Evolutionary conservation across 1,284 basidiomycete genomes (phyloP), one percentile per base, ranked within the genome.

Genomic region (Sanghuangporus sanghuang): DNA sequence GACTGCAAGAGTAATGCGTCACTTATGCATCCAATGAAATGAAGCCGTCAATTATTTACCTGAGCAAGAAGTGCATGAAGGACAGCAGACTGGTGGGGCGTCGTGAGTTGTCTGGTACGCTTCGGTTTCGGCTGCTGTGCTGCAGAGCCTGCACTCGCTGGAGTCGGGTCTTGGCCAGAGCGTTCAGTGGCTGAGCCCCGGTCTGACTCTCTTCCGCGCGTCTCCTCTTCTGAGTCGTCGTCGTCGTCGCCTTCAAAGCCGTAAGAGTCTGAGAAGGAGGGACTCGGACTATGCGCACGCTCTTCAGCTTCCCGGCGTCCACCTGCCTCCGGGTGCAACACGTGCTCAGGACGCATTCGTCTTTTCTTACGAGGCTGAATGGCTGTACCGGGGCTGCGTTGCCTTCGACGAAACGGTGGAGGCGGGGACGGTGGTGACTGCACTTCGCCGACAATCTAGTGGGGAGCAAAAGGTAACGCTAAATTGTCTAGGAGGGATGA

Each of bases 71-170:
- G 80, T 7, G 87, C 86, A 69, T 92, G 90, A 16, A 93, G 78
- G 21, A 91, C 90, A 14, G 89, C 87, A 61, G 90, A 86, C 72
- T 93, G 91, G 70, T 92, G 88, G 6, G 91, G 90, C 12, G 91
- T 93, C 50, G 91, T 93, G 64, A 93, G 78, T 16, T 91, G 93
- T 44, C 85, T 76, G 35, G 73, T 74, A 49, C 83, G 77, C 68
- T 91, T 93, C 68, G 89, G 82, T 75, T 91, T 91, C 44, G 27
- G 27, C 74, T 87, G 90, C 44, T 79, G 76, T 39, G 81, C 80
- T 55, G 77, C 73, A 11, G 74, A 69, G 12, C 71, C 58, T 42
- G 74, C 36, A 36, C 57, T 40, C 21, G 57, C n/a, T 32, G 27
- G 7, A 18, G 53, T 32, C n/a, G 55, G 12, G 21, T 48, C 39